Base-by-base conservation (phyloP, 2,329 filamentous ascomycete genomes). In the Colletotrichum spaethianum region DNA sequence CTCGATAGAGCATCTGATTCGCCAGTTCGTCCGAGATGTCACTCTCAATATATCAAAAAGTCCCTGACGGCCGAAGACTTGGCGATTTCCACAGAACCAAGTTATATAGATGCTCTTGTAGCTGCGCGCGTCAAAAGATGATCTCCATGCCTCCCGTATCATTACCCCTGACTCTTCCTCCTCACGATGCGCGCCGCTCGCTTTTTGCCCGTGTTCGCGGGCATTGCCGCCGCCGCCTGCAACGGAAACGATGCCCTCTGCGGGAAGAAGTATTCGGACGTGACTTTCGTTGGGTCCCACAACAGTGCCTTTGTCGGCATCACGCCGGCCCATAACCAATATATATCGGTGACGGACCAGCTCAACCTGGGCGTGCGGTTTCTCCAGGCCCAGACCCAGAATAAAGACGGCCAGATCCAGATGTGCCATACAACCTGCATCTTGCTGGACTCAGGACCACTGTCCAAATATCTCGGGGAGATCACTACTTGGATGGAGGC, bases 341-440 rank as follows among this genome's bases (percentile, higher is more conserved):
- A 89, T 73, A 83, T 90, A 62, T 85, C 87, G 6, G 86, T 91
- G 31, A 86, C 86, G 31, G 81, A 83, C 2, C 91, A 93, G 77
- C 84, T 93, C 12, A 81, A 88, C 63, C 82, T 88, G 40, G 92
- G 92, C 20, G 86, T 93, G 50, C 88, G 92, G 28, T 91, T 91
- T 74, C 81, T 93, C 16, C 89, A 92, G 76, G 89, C 86, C 33
- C 91, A 93, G 79, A 90, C 90, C 3, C 91, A 92, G 76, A 81
- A 86, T 46, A 80, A 85, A 63, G 80, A 85, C 66, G 86, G 85
- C 33, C 79, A 78, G 1, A 85, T 93, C 55, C 82, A 90, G 75
- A 83, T 92, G 78, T 93, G 92, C 79, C 92, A 94, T 77, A 92
- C 90, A 1, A 84, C 84, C 28, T 94, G 92, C 80, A 76, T 83